phyloP scores from a whole-genome alignment of 805 yeast species.

The Crinitomyces ghanaensis region DNA sequence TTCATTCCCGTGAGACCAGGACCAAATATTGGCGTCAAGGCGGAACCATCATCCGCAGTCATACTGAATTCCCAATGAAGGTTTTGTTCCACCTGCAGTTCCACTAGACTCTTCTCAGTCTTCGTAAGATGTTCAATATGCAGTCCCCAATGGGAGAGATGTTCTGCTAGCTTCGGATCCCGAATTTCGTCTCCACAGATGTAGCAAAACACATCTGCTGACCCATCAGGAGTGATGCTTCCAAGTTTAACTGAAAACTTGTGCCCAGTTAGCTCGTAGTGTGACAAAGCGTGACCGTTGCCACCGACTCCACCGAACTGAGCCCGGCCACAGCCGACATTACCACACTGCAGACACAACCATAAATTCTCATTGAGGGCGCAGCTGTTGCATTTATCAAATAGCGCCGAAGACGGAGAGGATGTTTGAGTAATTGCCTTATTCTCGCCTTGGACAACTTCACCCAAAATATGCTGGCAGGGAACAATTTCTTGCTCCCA shows the following conservation, averaged over 20 bases:
- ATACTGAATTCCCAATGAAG: slow-evolving; percentile 85
- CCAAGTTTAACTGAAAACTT: slow-evolving; percentile 86
- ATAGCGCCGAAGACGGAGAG: too few species aligned
- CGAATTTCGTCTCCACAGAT: slow-evolving; percentile 78
- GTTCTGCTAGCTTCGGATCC: slow-evolving; percentile 45
- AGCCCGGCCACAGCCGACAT: slow-evolving; percentile 87
- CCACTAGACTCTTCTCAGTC: slow-evolving; percentile 81
- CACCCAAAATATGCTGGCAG: slow-evolving; percentile 62
- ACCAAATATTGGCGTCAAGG: slow-evolving; percentile 58
- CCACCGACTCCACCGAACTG: slow-evolving; percentile 96
- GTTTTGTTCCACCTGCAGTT: slow-evolving; percentile 86
- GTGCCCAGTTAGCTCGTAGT: slow-evolving; percentile 50
- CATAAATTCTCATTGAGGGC: slow-evolving; percentile 66
- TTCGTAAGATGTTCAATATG: slow-evolving; percentile 44
- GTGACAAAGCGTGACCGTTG: slow-evolving; percentile 77
- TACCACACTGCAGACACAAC: slow-evolving; percentile 87
- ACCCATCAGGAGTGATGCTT: slow-evolving; percentile 61
- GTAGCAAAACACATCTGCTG: slow-evolving; percentile 82
- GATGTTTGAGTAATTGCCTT: slow-evolving; percentile 9
- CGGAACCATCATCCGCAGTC: slow-evolving; percentile 58
- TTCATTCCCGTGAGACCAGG: slow-evolving; percentile 71
- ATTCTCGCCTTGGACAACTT: slow-evolving; percentile 34
- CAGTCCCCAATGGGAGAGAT: slow-evolving; percentile 53
- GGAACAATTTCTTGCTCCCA: slow-evolving; percentile 86
- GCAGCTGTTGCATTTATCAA: slow-evolving; percentile 30